Percentiles rank a stretch among this genome's conserved stretches.
Evolutionary conservation across 1,284 basidiomycete species (phyloP).

Genomic region (Leccinum cinnamomeum): DNA sequence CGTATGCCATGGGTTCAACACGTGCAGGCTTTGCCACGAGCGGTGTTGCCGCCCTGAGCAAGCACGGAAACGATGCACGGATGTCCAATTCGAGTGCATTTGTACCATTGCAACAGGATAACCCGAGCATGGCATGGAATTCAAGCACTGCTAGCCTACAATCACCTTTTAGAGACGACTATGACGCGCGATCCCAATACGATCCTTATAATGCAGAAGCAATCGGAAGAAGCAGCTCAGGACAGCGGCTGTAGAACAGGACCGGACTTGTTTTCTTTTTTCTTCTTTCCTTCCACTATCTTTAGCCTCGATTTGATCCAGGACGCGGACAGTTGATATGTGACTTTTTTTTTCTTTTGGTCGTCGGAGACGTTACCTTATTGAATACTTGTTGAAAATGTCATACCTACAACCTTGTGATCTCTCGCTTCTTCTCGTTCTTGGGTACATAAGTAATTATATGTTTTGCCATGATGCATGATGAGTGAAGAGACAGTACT

Average conservation of each 20-base stretch:
- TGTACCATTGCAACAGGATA: slow-evolving; percentile 56
- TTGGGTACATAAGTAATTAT: not conserved
- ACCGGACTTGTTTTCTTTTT: not conserved
- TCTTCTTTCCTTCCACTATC: not conserved
- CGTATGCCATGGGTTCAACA: slow-evolving; percentile 41
- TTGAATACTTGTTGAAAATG: slow-evolving; percentile 3
- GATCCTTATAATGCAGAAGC: slow-evolving; percentile 33
- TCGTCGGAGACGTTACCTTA: slow-evolving; percentile 5
- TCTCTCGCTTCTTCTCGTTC: not conserved
- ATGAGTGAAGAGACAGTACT: too few species aligned
- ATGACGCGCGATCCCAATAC: slow-evolving; percentile 26
- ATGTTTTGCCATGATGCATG: not conserved
- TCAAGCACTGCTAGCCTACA: slow-evolving; percentile 44
- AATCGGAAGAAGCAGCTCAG: slow-evolving; percentile 28
- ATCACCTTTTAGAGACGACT: slow-evolving; percentile 47
- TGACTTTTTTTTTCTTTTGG: slow-evolving; percentile 1
- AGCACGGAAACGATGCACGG: slow-evolving; percentile 18
- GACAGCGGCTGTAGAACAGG: slow-evolving; percentile 27
- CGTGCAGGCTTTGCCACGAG: slow-evolving; percentile 30
- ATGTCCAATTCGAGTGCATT: slow-evolving; percentile 60
- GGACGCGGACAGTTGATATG: slow-evolving; percentile 10
- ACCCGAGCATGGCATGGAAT: slow-evolving; percentile 52
- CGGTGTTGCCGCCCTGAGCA: slow-evolving; percentile 29
- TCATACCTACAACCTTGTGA: slow-evolving; percentile 10
- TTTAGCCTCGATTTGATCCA: not conserved